Evolutionary conservation across 192 early-diverging fungal genomes (phyloP).

Genomic region (Coemansia sp.): DNA sequence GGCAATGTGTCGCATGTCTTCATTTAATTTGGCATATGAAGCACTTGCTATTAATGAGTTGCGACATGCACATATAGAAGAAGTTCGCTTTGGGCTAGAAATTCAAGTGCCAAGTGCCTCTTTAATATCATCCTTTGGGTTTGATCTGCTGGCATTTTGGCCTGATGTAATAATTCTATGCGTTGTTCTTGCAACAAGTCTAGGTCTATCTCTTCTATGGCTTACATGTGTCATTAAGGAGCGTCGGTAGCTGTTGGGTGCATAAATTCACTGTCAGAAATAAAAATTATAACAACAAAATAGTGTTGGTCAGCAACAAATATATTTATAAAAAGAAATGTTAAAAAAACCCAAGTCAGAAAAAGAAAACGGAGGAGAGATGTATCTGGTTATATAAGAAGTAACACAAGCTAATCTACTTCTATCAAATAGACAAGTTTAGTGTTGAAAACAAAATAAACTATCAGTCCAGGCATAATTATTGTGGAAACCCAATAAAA

Average conservation of each 20-base stretch:
- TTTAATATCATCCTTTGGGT: slow-evolving; percentile 85
- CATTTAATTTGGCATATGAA: slow-evolving; percentile 90
- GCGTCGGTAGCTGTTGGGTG: slow-evolving; percentile 59
- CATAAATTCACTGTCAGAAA: too few species aligned
- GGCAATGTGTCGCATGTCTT: slow-evolving; percentile 59
- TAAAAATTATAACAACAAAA: too few species aligned
- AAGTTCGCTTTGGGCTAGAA: slow-evolving; percentile 76
- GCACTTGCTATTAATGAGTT: slow-evolving; percentile 90
- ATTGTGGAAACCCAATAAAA: too few species aligned
- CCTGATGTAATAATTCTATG: slow-evolving; percentile 66
- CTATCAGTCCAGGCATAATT: too few species aligned
- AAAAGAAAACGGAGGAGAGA: too few species aligned
- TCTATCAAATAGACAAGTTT: too few species aligned
- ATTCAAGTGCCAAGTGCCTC: slow-evolving; percentile 86
- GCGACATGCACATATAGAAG: slow-evolving; percentile 70
- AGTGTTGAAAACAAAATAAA: too few species aligned
- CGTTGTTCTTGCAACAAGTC: slow-evolving; percentile 59
- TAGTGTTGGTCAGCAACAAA: too few species aligned
- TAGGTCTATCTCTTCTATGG: slow-evolving; percentile 74
- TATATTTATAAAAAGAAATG: too few species aligned
- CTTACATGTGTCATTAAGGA: slow-evolving; percentile 82
- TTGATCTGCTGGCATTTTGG: slow-evolving; percentile 82
- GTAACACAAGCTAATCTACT: too few species aligned
- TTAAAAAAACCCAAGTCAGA: too few species aligned
- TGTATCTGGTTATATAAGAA: too few species aligned